Evolutionary conservation across 2,329 filamentous ascomycete genomes (phyloP).

Genomic region (Ophiostoma quercus): DNA sequence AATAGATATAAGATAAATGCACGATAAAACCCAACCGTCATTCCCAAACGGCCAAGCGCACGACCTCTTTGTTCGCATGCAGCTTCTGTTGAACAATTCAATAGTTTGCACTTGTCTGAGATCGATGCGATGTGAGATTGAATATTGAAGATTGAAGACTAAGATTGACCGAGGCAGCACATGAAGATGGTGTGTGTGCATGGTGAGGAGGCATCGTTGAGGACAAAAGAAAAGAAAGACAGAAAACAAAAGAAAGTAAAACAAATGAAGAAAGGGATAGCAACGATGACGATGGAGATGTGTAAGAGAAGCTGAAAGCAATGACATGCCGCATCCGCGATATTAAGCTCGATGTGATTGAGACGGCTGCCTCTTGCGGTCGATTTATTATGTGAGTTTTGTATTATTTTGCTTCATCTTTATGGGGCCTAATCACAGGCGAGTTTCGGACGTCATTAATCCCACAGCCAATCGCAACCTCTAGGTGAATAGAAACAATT

Average conservation of each 20-base stretch:
- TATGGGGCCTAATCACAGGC: too few species aligned
- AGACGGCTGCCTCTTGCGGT: too few species aligned
- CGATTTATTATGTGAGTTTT: too few species aligned
- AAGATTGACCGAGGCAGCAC: neutral
- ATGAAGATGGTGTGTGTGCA: neutral
- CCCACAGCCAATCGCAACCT: too few species aligned
- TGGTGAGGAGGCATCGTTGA: too few species aligned
- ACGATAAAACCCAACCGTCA: neutral
- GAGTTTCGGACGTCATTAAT: too few species aligned
- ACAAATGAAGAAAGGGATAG: neutral
- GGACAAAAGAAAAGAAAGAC: neutral
- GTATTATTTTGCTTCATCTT: too few species aligned
- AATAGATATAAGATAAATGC: neutral
- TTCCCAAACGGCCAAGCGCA: neutral
- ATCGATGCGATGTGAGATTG: neutral
- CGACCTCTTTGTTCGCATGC: neutral
- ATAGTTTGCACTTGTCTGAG: slow-evolving; percentile 4
- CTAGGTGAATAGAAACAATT: too few species aligned
- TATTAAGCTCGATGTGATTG: too few species aligned
- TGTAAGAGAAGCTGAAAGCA: neutral
- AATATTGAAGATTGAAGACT: too few species aligned
- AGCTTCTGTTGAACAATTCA: neutral
- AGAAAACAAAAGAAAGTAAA: neutral
- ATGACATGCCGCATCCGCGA: too few species aligned
- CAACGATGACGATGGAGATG: neutral